phyloP scores from a whole-genome alignment of 2,329 filamentous ascomycete genomes.

The Ascomycota sp. region DNA sequence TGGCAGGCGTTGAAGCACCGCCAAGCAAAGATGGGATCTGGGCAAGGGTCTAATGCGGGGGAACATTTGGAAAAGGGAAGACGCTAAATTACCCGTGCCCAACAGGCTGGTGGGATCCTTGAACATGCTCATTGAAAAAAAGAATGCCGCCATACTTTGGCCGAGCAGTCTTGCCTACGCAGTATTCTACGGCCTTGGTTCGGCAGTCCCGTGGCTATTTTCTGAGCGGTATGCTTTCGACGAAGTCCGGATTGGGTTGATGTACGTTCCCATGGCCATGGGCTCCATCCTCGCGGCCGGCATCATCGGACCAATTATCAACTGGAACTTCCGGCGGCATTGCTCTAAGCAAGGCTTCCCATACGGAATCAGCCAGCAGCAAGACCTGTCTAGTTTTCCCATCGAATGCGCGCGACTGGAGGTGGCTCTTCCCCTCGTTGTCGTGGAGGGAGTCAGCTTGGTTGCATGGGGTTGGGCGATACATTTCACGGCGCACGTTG shows the following conservation, averaged over 20 bases:
- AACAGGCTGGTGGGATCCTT: constrained; percentile 19
- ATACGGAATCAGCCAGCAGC: constrained; percentile 30
- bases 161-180: constrained; percentile 25
- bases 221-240: constrained; percentile 34
- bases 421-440: constrained; percentile 27
- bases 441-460: constrained; percentile 24
- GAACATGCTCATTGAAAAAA: constrained; percentile 19
- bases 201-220: constrained; percentile 23
- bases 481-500: constrained; percentile 18
- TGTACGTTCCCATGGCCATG: constrained; percentile 28
- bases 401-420: constrained; percentile 30
- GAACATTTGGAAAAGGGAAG: constrained; percentile 4
- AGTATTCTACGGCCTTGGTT: constrained; percentile 26
- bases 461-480: constrained; percentile 32
- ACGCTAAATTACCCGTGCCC: constrained; percentile 15
- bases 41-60: constrained; percentile 1
- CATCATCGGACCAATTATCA: constrained; percentile 33
- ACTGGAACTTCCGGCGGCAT: constrained; percentile 46
- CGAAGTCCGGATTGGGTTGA: constrained; percentile 31
- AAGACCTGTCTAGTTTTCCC: constrained; percentile 26
- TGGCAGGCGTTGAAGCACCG: constrained; percentile 12
- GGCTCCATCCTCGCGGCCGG: constrained; percentile 26
- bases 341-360: constrained; percentile 30
- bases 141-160: constrained; percentile 22
- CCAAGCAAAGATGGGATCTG: constrained; percentile 1